Conservation (phyloP, 805 yeast genomes). For the Pichia exigua region DNA sequence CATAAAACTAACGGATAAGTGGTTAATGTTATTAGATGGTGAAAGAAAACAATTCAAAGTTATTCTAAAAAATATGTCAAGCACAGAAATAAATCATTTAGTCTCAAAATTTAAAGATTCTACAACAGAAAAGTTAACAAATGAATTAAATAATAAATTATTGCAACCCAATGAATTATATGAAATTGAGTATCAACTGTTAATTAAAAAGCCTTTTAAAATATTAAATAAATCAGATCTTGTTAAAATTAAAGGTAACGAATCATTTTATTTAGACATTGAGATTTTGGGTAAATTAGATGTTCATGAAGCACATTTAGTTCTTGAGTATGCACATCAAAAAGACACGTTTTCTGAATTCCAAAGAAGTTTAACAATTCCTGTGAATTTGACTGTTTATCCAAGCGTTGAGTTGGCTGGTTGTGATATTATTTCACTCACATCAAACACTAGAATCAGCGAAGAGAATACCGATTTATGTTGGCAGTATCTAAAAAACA, state of each 20-base stretch:
- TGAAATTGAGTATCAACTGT: conserved; percentile 65
- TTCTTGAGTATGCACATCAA: conserved; percentile 55
- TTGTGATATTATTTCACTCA: conserved; percentile 63
- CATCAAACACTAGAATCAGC: conserved; percentile 25
- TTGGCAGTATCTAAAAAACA: conserved; percentile 27
- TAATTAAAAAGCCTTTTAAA: conserved; percentile 49
- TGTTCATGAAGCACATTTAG: conserved; percentile 54
- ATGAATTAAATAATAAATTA: conserved; percentile 38
- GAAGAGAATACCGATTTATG: conserved; percentile 18
- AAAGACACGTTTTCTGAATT: conserved; percentile 23
- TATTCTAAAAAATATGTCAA: conserved; percentile 49
- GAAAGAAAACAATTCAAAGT: conserved; percentile 48
- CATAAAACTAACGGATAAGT: conserved; percentile 49
- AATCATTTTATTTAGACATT: conserved; percentile 39
- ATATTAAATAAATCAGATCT: conserved; percentile 42
- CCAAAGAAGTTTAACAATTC: conserved; percentile 55
- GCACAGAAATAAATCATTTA: conserved; percentile 46
- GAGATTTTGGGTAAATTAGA: conserved; percentile 69
- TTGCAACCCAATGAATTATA: conserved; percentile 56
- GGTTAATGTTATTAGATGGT: conserved; percentile 76
- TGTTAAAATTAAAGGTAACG: conserved; percentile 32
- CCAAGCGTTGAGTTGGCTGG: conserved; percentile 69
- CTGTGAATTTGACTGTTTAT: conserved; percentile 61
- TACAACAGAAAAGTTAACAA: conserved; percentile 54
- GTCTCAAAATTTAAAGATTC: conserved; percentile 66